phyloP scores from a whole-genome alignment of 306 rosid genomes.

The Purshia tridentata region DNA sequence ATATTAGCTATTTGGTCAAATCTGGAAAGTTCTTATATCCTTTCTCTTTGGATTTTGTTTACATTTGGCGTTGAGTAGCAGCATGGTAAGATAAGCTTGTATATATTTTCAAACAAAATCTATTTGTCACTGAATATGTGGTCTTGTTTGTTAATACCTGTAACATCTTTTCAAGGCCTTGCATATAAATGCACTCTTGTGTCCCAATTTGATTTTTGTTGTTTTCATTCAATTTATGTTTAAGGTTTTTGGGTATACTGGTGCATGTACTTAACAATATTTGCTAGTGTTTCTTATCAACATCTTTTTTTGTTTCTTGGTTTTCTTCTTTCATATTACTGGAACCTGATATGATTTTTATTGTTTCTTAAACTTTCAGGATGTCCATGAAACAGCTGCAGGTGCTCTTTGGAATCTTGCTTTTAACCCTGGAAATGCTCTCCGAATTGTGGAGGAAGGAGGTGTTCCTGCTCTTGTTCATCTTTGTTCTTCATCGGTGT shows the following conservation, averaged over 20 bases:
- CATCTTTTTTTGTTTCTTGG: not conserved
- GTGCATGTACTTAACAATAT: not conserved
- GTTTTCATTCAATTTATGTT: not conserved
- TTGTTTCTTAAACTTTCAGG: constrained; percentile 57
- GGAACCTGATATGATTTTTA: constrained; percentile 21
- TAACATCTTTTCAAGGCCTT: not conserved
- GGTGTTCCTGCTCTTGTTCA: constrained; percentile 94
- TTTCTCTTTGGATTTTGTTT: not conserved
- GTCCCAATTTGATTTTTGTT: not conserved
- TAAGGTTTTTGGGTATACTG: not conserved
- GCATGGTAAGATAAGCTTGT: not conserved
- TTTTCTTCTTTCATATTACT: constrained; percentile 13
- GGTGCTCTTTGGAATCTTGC: constrained; percentile 99
- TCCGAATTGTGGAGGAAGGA: constrained; percentile 96
- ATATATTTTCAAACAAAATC: not conserved
- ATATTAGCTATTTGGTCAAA: not conserved
- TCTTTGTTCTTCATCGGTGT: constrained; percentile 88
- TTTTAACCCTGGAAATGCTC: constrained; percentile 94
- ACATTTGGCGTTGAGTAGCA: not conserved
- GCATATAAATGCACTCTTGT: not conserved
- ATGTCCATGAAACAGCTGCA: constrained; percentile 99
- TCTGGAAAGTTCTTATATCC: not conserved
- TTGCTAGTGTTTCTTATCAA: constrained; percentile 6
- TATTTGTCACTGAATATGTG: not conserved
- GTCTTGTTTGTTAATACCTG: not conserved